These are phyloP conservation scores for Macrophomina tecta DNA, from an alignment of 2,329 filamentous ascomycete genomes.

Conservation along the genomic window DNA sequence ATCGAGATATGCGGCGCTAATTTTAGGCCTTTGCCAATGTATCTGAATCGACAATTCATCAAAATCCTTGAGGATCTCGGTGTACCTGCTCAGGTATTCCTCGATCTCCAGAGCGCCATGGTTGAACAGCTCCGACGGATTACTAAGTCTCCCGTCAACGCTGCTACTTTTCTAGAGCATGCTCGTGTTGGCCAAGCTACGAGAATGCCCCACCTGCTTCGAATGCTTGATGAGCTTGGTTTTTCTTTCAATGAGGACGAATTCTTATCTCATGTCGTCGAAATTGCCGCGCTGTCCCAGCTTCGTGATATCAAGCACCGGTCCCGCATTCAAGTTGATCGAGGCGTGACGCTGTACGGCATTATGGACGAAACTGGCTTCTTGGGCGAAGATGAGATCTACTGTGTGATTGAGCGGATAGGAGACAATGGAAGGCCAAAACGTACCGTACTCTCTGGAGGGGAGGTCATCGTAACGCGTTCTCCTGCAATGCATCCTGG, in stretches of 20 bases:
- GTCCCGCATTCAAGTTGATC: conserved; percentile 72
- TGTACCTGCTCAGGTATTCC: conserved; percentile 64
- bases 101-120: conserved; percentile 67
- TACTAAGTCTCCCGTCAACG: conserved; percentile 64
- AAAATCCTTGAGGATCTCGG: conserved; percentile 85
- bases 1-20: conserved; percentile 76
- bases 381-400: conserved; percentile 71
- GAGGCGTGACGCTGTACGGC: conserved; percentile 79
- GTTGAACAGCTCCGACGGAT: conserved; percentile 65
- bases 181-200: conserved; percentile 67
- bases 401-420: conserved; percentile 62
- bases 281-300: conserved; percentile 72
- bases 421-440: conserved; percentile 34
- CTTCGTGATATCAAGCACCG: conserved; percentile 79
- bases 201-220: conserved; percentile 67
- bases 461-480: conserved; percentile 70
- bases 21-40: conserved; percentile 69
- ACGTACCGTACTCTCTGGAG: conserved; percentile 30
- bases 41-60: conserved; percentile 80
- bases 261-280: conserved; percentile 74
- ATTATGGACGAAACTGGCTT: conserved; percentile 81
- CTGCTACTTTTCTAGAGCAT: conserved; percentile 68
- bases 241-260: conserved; percentile 70
- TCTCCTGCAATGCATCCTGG: conserved; percentile 83
- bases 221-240: conserved; percentile 61